Evolutionary conservation across 2,329 filamentous ascomycete species (phyloP).

Genomic region (Rugonectria rugulosa): DNA sequence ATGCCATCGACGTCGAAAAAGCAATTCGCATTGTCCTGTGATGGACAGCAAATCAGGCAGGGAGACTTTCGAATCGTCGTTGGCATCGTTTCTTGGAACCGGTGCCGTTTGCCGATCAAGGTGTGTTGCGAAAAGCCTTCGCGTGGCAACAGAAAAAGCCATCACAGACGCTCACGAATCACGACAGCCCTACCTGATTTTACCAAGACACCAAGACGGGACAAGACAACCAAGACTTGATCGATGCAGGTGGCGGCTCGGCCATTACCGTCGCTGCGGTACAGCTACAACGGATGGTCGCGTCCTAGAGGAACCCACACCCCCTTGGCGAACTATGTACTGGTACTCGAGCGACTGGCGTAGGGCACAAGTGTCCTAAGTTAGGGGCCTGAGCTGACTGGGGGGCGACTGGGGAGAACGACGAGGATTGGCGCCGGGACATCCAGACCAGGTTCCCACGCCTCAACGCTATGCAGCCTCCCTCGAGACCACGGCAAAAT

Average conservation of each 20-base stretch:
- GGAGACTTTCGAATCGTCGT: neutral
- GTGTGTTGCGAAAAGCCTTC: constrained; percentile 31
- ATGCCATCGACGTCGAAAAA: constrained; percentile 1
- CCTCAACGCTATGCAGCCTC: constrained; percentile 26
- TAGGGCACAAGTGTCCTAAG: neutral
- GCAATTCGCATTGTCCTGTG: neutral
- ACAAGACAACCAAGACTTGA: constrained; percentile 22
- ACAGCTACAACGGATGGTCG: constrained; percentile 20
- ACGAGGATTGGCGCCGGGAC: constrained; percentile 14
- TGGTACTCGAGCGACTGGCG: constrained; percentile 1
- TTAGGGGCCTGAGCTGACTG: neutral
- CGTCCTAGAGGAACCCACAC: constrained; percentile 1
- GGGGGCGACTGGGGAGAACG: neutral
- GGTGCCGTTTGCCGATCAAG: constrained; percentile 37
- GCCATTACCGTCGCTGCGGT: constrained; percentile 31
- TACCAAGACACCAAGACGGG: constrained; percentile 19
- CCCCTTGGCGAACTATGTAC: neutral
- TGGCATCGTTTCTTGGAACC: constrained; percentile 1
- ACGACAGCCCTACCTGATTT: constrained; percentile 17
- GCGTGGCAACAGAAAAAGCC: constrained; percentile 16
- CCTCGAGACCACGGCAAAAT: constrained; percentile 28
- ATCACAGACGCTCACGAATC: neutral
- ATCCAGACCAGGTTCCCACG: constrained; percentile 13
- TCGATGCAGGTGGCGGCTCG: constrained; percentile 26
- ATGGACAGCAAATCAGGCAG: neutral